These are phyloP conservation scores for Pyrenula massariospora DNA, from an alignment of 495 filamentous ascomycete species.

Conservation along the genomic window DNA sequence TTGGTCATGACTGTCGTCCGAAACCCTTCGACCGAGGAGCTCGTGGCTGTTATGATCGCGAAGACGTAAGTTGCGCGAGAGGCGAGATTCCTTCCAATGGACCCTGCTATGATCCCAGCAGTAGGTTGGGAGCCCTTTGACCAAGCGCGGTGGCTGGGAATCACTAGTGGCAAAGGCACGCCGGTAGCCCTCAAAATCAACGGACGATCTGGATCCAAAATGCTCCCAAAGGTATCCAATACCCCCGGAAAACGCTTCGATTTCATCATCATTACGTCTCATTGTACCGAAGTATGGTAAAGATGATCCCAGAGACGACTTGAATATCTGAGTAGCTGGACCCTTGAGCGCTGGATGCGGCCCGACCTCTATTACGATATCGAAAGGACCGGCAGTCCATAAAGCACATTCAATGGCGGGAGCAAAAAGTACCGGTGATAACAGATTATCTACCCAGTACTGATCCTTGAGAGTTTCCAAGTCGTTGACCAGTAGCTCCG, in stretches of 20 bases:
- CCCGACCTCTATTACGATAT: slow-evolving; percentile 42
- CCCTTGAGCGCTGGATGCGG: slow-evolving; percentile 49
- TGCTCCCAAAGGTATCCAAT: slow-evolving; percentile 12
- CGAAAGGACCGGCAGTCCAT: slow-evolving; percentile 5
- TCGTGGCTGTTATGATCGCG: slow-evolving; percentile 15
- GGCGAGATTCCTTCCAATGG: slow-evolving; percentile 21
- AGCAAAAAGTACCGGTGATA: slow-evolving; percentile 30
- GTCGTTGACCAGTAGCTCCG: slow-evolving; percentile 2
- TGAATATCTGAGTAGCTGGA: slow-evolving; percentile 40
- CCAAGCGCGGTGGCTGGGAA: slow-evolving; percentile 1
- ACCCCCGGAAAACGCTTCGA: slow-evolving; percentile 1
- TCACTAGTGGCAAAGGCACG: background rate
- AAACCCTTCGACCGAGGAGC: slow-evolving; percentile 16
- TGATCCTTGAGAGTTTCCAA: slow-evolving; percentile 6
- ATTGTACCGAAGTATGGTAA: slow-evolving; percentile 2
- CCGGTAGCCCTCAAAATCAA: background rate
- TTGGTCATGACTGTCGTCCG: slow-evolving; percentile 10
- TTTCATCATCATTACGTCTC: slow-evolving; percentile 3
- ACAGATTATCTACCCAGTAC: slow-evolving; percentile 42
- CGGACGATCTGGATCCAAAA: background rate
- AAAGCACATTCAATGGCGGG: slow-evolving; percentile 18
- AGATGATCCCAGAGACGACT: background rate
- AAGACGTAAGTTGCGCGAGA: slow-evolving; percentile 14
- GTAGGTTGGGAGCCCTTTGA: slow-evolving; percentile 25
- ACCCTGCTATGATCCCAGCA: slow-evolving; percentile 20